Evolutionary conservation across 2,329 filamentous ascomycete genomes (phyloP), one percentile per base, ranked within the genome.

Genomic region (Lachnellula occidentalis): DNA sequence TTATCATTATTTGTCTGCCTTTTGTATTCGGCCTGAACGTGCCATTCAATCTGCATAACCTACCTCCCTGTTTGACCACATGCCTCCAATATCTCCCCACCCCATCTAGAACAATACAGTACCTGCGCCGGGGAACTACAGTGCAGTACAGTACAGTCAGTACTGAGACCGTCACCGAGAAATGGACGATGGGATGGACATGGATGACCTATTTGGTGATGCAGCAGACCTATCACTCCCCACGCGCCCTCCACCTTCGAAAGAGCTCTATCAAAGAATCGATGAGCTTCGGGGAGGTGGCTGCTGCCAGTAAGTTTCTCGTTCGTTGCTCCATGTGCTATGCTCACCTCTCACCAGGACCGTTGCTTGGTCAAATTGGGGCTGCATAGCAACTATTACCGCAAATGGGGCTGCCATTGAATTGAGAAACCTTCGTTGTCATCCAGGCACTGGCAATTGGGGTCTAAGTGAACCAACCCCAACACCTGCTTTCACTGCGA

Each of bases 311-410:
- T 94, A 82, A 73, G 85, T 78, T 14, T 17, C 27, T 22, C 21
- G 3, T 42, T 24, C 31, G 21, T 17, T 3, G 11, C 34, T 42
- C 48, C 11, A 31, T 31, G 36, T 45, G 4, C 45, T 39, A 14
- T 14, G 8, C 34, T 48, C 50, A 45, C 56, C 48, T 55, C n/a
- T 48, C 46, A 19, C 46, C 60, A 95, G 91, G 68, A 83, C 83
- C 60, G 80, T 96, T 51, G 85, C 88, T 31, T 97, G 92, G 92
- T 96, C 92, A 11, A 91, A 86, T 64, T 81, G 84, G 57, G 92
- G 92, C 43, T 90, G 86, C 56, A 89, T 97, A 61, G 92, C 92
- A 27, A 87, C 86, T 51, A 87, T 97, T 61, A 81, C 85, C 19
- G 74, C 81, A 15, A 87, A 92, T 71, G 87, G 88, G 27, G 79